Percentiles rank a stretch among this genome's conserved stretches.
Conservation (phyloP, 2,329 filamentous ascomycete species). For the Calonectria naviculata region DNA sequence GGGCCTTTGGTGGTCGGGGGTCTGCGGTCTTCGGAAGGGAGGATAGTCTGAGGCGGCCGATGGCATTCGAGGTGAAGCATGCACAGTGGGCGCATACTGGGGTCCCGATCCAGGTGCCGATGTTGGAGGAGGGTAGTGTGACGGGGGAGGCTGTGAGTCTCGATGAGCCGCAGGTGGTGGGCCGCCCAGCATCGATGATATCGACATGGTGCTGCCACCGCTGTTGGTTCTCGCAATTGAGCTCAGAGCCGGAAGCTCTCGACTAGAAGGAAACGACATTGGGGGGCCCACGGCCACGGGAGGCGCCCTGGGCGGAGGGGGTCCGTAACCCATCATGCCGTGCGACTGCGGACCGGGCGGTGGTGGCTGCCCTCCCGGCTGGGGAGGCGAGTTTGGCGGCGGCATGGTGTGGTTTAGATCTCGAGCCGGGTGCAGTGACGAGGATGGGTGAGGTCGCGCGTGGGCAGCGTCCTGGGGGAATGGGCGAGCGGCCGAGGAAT, state of each 20-base stretch:
- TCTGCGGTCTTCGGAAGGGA: constrained; percentile 75
- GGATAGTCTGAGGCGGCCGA: constrained; percentile 68
- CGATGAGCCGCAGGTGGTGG: constrained; percentile 54
- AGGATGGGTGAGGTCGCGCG: constrained; percentile 57
- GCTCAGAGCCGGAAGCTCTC: constrained; percentile 64
- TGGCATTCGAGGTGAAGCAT: constrained; percentile 67
- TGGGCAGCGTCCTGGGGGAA: constrained; percentile 48
- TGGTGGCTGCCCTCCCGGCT: constrained; percentile 45
- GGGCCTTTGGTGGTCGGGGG: constrained; percentile 74
- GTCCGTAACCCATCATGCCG: constrained; percentile 52
- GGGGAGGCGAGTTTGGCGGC: constrained; percentile 57
- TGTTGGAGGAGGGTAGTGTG: constrained; percentile 56
- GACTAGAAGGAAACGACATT: constrained; percentile 58
- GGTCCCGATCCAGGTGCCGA: constrained; percentile 55
- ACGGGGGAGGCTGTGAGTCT: constrained; percentile 52
- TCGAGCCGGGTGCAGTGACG: constrained; percentile 53
- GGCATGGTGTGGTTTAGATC: constrained; percentile 56
- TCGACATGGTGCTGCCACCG: constrained; percentile 68
- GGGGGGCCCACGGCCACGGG: constrained; percentile 56
- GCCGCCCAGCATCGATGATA: constrained; percentile 69
- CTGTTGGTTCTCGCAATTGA: constrained; percentile 59
- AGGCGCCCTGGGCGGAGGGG: constrained; percentile 59
- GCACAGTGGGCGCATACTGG: constrained; percentile 59
- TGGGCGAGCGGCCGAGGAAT: constrained; percentile 45
- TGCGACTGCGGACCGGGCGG: constrained; percentile 44